A percentile compares a stretch with the other conserved stretches of the same genome.
phyloP scores from a whole-genome alignment of 441 rosid genomes.

The Pelargonium australe region DNA sequence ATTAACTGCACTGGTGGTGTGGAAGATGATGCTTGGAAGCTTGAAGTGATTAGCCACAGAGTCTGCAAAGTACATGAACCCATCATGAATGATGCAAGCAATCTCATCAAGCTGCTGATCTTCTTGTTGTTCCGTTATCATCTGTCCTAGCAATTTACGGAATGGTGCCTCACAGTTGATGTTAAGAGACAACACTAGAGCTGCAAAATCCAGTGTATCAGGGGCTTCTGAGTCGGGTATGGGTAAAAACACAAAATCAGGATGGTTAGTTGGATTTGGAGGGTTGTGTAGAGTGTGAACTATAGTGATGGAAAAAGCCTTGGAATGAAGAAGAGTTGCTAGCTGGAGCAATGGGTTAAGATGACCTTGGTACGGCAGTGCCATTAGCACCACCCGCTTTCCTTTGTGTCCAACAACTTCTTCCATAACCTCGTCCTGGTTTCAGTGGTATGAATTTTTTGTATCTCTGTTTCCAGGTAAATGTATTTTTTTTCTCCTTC shows the following conservation, averaged over 20 bases:
- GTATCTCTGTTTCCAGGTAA: too few relatives aligned
- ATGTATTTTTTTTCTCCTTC: too few relatives aligned
- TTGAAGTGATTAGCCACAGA: constrained; percentile 30
- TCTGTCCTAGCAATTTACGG: constrained; percentile 18
- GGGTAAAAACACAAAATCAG: neutral
- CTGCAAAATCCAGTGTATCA: neutral
- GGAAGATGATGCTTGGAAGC: constrained; percentile 34
- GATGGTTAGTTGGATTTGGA: neutral
- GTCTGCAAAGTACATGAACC: constrained; percentile 36
- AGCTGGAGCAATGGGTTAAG: neutral
- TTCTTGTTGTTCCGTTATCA: constrained; percentile 9
- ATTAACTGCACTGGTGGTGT: constrained; percentile 30
- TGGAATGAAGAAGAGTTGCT: neutral
- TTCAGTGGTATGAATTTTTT: too few relatives aligned
- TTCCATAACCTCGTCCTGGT: neutral
- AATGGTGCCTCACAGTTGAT: constrained; percentile 17
- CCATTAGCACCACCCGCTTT: neutral
- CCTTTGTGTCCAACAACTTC: neutral
- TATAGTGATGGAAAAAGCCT: neutral
- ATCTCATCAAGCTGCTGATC: too few relatives aligned
- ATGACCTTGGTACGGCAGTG: neutral
- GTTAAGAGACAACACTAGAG: neutral
- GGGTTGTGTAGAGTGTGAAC: neutral
- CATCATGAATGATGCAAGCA: constrained; percentile 43
- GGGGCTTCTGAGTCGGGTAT: neutral